Conservation (phyloP, 2,329 filamentous ascomycete species). For the Arthrobotrys iridis region DNA sequence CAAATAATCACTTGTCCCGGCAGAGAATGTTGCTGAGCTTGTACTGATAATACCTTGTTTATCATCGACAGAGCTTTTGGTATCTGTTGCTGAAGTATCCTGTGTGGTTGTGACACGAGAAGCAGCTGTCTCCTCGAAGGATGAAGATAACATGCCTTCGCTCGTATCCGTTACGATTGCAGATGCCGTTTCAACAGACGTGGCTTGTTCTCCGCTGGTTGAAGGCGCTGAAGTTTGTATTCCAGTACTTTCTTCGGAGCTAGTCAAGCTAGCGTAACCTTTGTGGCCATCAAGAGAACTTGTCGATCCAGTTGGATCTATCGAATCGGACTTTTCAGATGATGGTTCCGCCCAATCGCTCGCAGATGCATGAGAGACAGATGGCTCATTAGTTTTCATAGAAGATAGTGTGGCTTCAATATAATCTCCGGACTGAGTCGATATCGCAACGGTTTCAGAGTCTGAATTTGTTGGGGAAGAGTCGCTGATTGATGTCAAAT, state of each 20-base stretch:
- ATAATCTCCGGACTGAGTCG: background rate
- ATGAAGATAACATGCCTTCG: background rate
- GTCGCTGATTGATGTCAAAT: background rate
- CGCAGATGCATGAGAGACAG: background rate
- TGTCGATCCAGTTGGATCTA: background rate
- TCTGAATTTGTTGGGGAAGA: too few relatives aligned
- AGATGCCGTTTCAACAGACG: background rate
- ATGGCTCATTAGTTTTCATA: background rate
- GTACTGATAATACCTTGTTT: constrained; percentile 9
- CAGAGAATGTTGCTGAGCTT: background rate
- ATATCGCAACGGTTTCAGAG: background rate
- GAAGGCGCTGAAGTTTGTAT: background rate
- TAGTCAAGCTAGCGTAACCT: background rate
- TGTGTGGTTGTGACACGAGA: background rate
- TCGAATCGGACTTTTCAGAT: background rate
- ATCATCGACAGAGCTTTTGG: background rate
- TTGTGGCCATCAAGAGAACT: background rate
- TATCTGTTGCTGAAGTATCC: background rate
- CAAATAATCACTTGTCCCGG: background rate
- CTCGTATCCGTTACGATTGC: background rate
- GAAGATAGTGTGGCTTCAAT: background rate
- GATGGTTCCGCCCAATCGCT: background rate
- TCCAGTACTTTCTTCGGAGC: background rate
- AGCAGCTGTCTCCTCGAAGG: background rate
- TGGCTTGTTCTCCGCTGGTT: background rate